These are phyloP conservation scores for Boletus huronensis DNA, from an alignment of 768 basidiomycete genomes.

Conservation along the genomic window DNA sequence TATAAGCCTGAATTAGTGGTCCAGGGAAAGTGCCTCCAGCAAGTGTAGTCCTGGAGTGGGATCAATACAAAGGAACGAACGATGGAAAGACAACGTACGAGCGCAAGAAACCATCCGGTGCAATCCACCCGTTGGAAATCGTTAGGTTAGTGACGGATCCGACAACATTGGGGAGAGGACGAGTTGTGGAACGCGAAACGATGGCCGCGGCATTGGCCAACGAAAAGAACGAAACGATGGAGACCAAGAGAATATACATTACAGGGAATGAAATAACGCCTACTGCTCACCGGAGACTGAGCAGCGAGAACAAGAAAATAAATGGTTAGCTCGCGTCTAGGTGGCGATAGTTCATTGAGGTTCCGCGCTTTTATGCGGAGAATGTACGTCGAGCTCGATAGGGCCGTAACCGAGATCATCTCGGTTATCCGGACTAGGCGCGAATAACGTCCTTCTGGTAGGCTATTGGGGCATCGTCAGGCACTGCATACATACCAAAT, in stretches of 20 bases:
- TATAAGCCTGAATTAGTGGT: constrained; percentile 39
- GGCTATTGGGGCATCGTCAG: neutral
- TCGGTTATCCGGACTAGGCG: neutral
- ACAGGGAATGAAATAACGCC: neutral
- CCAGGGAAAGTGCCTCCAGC: constrained; percentile 47
- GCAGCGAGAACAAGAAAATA: neutral
- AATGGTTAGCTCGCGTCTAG: neutral
- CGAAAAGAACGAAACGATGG: neutral
- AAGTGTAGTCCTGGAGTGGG: constrained; percentile 20
- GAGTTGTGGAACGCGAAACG: constrained; percentile 9
- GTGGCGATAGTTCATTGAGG: neutral
- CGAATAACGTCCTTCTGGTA: neutral
- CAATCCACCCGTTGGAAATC: constrained; percentile 39
- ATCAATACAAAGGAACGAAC: neutral
- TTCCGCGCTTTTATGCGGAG: neutral
- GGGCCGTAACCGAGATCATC: neutral
- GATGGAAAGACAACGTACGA: constrained; percentile 31
- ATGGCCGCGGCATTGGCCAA: constrained; percentile 17
- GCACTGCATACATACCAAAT: neutral
- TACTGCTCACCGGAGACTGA: neutral
- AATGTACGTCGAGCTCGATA: neutral
- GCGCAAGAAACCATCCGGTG: constrained; percentile 50
- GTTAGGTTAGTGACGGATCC: constrained; percentile 28
- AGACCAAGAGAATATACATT: constrained; percentile 13
- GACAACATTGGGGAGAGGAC: constrained; percentile 4